phyloP scores from a whole-genome alignment of 2,329 filamentous ascomycete genomes.

The Aspergillaceae sp. region DNA sequence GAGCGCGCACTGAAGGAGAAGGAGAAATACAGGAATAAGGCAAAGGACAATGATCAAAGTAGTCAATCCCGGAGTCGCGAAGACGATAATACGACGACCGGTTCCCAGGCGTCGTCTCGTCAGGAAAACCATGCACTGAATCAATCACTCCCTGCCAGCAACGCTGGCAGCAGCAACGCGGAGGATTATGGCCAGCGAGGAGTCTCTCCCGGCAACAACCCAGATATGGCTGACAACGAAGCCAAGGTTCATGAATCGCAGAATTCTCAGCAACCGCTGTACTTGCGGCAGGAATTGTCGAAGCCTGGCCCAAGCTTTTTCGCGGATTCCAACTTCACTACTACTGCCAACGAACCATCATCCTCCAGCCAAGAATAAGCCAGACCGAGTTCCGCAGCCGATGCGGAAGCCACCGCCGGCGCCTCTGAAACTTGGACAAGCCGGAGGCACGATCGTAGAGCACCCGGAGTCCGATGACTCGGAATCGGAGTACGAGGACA shows the following conservation, averaged over 20 bases:
- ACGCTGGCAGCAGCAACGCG: not conserved
- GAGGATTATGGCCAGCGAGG: not conserved
- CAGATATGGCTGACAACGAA: not conserved
- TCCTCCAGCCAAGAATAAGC: constrained; percentile 9
- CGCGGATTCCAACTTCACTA: constrained; percentile 13
- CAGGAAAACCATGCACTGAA: constrained; percentile 1
- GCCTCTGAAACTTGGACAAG: constrained; percentile 61
- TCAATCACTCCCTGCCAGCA: not conserved
- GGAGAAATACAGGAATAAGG: constrained; percentile 81
- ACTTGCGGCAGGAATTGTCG: constrained; percentile 9
- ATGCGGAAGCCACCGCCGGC: constrained; percentile 76
- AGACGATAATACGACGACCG: not conserved
- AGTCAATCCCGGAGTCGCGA: constrained; percentile 10
- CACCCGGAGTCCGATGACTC: constrained; percentile 50
- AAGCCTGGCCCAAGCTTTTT: constrained; percentile 12
- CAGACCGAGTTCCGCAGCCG: constrained; percentile 43
- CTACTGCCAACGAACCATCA: constrained; percentile 8
- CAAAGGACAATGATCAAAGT: constrained; percentile 51
- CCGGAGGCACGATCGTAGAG: constrained; percentile 35
- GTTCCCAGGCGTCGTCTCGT: not conserved
- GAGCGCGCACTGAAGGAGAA: constrained; percentile 89
- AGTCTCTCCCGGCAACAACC: not conserved
- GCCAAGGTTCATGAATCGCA: not conserved
- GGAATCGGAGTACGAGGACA: constrained; percentile 76
- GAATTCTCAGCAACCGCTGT: constrained; percentile 4